Conservation (phyloP, 2,329 filamentous ascomycete species). For the Cercospora sp. region DNA sequence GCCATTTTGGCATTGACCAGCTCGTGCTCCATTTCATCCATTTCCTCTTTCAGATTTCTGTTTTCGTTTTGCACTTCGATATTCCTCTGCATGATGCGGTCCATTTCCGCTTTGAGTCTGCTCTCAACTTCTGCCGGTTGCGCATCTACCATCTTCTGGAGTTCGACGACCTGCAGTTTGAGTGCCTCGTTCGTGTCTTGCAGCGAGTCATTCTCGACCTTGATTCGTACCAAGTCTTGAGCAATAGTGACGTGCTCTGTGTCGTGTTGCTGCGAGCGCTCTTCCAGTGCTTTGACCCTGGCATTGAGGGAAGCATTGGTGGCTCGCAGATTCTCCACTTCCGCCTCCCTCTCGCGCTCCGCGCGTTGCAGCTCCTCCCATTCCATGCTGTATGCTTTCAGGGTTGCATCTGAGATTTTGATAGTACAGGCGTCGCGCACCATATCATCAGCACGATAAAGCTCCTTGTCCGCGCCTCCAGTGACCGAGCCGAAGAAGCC, state of each 20-base stretch:
- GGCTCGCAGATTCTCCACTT: conserved; percentile 71
- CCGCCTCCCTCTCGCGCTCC: conserved; percentile 78
- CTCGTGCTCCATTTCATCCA: conserved; percentile 88
- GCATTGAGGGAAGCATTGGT: conserved; percentile 67
- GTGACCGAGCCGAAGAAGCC: conserved; percentile 96
- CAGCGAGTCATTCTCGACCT: conserved; percentile 89
- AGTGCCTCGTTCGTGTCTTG: conserved; percentile 87
- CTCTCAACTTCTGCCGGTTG: conserved; percentile 84
- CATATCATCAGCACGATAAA: conserved; percentile 91
- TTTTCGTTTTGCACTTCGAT: conserved; percentile 94
- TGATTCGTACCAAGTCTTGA: conserved; percentile 85
- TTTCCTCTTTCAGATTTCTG: conserved; percentile 78
- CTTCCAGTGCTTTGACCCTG: conserved; percentile 81
- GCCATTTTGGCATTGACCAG: conserved; percentile 92
- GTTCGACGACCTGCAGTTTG: conserved; percentile 78
- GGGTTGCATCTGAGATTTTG: conserved; percentile 77
- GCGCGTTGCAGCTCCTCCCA: conserved; percentile 89
- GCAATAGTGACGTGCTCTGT: conserved; percentile 87
- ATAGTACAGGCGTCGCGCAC: conserved; percentile 90
- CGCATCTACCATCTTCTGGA: conserved; percentile 82
- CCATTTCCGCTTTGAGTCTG: conserved; percentile 79
- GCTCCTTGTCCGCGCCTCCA: conserved; percentile 85
- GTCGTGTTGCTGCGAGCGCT: conserved; percentile 83
- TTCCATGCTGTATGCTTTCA: conserved; percentile 77
- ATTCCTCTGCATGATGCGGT: conserved; percentile 88